phyloP scores from a whole-genome alignment of 805 yeast species.

The Hanseniaspora osmophila region DNA sequence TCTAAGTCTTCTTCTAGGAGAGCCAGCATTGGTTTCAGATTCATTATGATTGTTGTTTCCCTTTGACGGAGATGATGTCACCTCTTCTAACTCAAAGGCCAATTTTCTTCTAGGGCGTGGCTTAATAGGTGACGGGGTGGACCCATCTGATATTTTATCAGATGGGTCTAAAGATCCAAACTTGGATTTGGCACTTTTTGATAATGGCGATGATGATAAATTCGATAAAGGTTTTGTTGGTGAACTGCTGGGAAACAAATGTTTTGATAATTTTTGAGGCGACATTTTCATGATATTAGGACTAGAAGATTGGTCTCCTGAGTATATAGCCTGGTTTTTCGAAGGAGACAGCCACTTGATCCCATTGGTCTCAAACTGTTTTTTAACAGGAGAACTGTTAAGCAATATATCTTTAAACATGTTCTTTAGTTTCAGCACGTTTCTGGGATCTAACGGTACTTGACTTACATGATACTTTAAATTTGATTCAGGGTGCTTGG shows the following conservation, averaged over 20 bases:
- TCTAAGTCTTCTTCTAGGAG: slow-evolving; percentile 2
- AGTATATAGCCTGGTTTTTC: neutral
- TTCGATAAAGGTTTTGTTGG: slow-evolving; percentile 10
- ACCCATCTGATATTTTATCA: slow-evolving; percentile 1
- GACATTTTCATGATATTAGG: slow-evolving; percentile 7
- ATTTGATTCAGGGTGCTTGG: slow-evolving; percentile 29
- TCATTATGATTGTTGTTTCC: neutral
- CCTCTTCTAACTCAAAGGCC: slow-evolving; percentile 19
- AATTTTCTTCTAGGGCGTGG: slow-evolving; percentile 19
- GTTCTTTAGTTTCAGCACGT: slow-evolving; percentile 28
- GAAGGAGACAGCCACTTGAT: neutral
- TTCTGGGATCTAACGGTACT: slow-evolving; percentile 42
- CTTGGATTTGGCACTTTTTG: neutral
- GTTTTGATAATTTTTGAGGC: slow-evolving; percentile 17
- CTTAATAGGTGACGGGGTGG: slow-evolving; percentile 11
- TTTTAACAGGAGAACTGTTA: slow-evolving; percentile 20
- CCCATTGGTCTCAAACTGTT: neutral
- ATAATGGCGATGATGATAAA: slow-evolving; percentile 1
- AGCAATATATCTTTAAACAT: slow-evolving; percentile 32
- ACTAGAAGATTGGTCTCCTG: neutral
- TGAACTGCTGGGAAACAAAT: slow-evolving; percentile 10
- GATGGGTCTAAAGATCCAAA: too few relatives aligned
- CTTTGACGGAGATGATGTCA: slow-evolving; percentile 3
- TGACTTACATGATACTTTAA: slow-evolving; percentile 31
- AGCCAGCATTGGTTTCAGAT: neutral